Percentiles rank a stretch among this genome's conserved stretches.
These are phyloP conservation scores for Quercus suber DNA, from an alignment of 306 rosid genomes.

Conservation along the genomic window DNA sequence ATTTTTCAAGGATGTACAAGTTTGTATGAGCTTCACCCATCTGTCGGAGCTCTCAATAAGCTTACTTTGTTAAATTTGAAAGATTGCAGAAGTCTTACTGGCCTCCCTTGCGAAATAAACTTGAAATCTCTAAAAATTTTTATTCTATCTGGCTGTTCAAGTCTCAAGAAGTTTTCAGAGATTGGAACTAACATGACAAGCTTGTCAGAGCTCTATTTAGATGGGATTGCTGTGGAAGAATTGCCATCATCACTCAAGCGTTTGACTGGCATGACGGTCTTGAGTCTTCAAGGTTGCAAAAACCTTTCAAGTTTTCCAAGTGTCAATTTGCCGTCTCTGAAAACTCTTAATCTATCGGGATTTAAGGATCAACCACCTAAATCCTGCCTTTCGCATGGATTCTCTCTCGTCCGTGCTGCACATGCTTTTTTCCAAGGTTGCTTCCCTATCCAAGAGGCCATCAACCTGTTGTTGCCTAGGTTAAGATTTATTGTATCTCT, in stretches of 20 bases:
- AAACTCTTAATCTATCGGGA: too few species aligned
- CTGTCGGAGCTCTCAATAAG: conserved; percentile 5
- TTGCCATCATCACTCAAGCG: not conserved
- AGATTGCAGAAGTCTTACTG: conserved; percentile 9
- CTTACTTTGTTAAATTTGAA: conserved; percentile 12
- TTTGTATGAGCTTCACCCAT: conserved; percentile 15
- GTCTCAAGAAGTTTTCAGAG: conserved; percentile 3
- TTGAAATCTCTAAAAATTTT: conserved; percentile 23
- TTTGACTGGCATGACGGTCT: not conserved
- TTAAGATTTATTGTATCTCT: too few species aligned
- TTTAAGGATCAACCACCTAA: too few species aligned
- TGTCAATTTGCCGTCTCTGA: too few species aligned
- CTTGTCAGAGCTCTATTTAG: not conserved
- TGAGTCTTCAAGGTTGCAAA: conserved; percentile 10
- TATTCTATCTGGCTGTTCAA: conserved; percentile 15
- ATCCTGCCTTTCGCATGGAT: too few species aligned
- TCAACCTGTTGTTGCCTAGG: too few species aligned
- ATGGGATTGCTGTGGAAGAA: not conserved
- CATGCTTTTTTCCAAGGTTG: too few species aligned
- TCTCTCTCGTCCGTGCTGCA: too few species aligned
- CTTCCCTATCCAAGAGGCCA: too few species aligned
- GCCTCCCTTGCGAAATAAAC: conserved; percentile 1
- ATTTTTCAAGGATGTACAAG: conserved; percentile 19
- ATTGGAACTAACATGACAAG: conserved; percentile 12
- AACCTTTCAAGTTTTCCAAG: not conserved